Evolutionary conservation across 192 early-diverging fungal species (phyloP).

Genomic region (Chytriomyces confervae): DNA sequence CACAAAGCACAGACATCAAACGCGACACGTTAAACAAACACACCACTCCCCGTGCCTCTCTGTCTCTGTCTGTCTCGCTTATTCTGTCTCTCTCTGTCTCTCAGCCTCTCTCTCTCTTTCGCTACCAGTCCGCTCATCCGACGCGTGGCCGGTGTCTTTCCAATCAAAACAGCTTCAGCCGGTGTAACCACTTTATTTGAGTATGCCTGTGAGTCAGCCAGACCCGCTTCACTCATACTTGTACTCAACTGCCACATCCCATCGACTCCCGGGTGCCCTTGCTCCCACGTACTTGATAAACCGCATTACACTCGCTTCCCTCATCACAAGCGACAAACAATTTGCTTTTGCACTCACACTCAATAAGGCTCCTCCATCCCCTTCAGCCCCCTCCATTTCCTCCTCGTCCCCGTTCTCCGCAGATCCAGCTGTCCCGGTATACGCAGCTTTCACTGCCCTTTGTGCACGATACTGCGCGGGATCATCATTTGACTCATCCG

Average conservation of each 20-base stretch:
- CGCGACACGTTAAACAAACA: too few species aligned
- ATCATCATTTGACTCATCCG: conserved; percentile 70
- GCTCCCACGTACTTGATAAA: conserved; percentile 88
- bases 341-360: conserved; percentile 72
- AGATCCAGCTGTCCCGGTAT: neutral
- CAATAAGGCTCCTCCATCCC: conserved; percentile 72
- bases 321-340: conserved; percentile 68
- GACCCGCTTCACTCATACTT: conserved; percentile 28
- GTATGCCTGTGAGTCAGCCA: too few species aligned
- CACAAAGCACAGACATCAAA: too few species aligned
- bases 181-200: too few species aligned
- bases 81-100: too few species aligned
- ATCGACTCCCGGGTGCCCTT: conserved; percentile 70
- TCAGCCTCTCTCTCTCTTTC: too few species aligned
- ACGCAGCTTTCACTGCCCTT: neutral
- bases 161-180: too few species aligned
- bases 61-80: too few species aligned
- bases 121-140: too few species aligned
- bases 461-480: conserved; percentile 70
- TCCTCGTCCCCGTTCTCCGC: neutral
- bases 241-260: conserved; percentile 81
- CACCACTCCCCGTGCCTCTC: too few species aligned
- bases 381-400: conserved; percentile 39
- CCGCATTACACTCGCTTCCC: conserved; percentile 76
- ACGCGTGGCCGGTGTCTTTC: too few species aligned